Base-by-base conservation (phyloP, 345 rosid species). In the Salix arbutifolia region DNA sequence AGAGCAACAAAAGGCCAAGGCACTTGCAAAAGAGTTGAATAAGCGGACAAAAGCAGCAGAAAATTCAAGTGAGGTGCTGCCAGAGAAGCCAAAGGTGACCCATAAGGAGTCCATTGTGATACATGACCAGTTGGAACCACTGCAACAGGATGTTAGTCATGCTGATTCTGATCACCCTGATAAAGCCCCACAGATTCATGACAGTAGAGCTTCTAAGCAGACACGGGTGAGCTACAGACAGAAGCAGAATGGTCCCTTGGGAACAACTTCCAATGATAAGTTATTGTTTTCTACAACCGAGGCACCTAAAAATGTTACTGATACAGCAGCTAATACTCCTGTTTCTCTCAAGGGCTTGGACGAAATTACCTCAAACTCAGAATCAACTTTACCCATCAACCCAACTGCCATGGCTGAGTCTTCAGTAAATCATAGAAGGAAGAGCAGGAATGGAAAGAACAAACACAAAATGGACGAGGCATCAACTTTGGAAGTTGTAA, bases 391-490 rank as follows among this genome's bases (percentile, higher is more conserved):
- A 78, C 84, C 83, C 74, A 83, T 81, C 66, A 80, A 80, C 67
- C 82, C 84, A 69, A 72, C 78, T 76, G 71, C 77, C 28, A 65
- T 74, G 67, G 80, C 78, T 1, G 97, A 90, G 84, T 70, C 89
- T 74, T 76, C 90, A 64, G 73, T 69, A 30, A 85, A 84, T 75
- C 84, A 84, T 67, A 89, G 86, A 88, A 91, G 84, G 79, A 92
- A 82, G 74, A 88, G 72, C 85, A 88, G 80, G 88, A 79, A 70
- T 76, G 86, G 87, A 76, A 90, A 88, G 85, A 86, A 77, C 86
- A 94, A 87, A 85, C 87, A 83, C 66, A 92, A 81, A 76, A 81
- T 85, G 79, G 97, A 89, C 25, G 94, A 88, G 81, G 75, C 86
- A 31, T 83, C 88, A 60, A 23, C 85, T 38, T 60, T 70, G 25